Conservation (phyloP, 225 moss, liverwort and hornwort species). For the Straminergon stramineum region DNA sequence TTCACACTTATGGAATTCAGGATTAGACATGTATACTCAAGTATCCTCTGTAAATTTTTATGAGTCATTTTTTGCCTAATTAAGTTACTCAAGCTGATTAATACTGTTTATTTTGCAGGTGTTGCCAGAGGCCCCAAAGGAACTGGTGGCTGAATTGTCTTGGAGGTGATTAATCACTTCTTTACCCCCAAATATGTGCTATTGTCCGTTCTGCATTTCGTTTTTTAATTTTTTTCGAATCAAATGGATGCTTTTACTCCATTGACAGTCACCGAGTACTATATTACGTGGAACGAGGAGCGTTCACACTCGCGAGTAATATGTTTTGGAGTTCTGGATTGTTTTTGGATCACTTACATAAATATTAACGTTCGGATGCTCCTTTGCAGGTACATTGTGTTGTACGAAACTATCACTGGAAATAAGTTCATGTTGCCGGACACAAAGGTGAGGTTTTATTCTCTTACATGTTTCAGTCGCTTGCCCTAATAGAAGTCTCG, state of each 20-base stretch:
- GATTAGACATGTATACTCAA: background rate
- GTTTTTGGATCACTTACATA: background rate
- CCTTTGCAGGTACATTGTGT: slow-evolving; percentile 38
- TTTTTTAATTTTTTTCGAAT: background rate
- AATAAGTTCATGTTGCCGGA: slow-evolving; percentile 29
- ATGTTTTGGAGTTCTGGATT: background rate
- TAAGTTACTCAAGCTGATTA: background rate
- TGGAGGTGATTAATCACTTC: slow-evolving; percentile 30
- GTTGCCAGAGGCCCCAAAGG: slow-evolving; percentile 53
- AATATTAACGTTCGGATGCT: background rate
- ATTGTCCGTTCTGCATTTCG: background rate
- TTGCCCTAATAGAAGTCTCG: background rate
- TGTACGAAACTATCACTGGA: slow-evolving; percentile 56
- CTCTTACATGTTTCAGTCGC: background rate
- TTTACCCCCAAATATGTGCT: background rate
- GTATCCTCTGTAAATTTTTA: background rate
- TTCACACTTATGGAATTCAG: background rate
- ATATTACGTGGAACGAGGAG: background rate
- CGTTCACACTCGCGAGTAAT: background rate
- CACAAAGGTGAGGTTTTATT: slow-evolving; percentile 12
- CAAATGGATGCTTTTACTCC: background rate
- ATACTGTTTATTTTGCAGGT: slow-evolving; percentile 10
- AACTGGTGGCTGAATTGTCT: slow-evolving; percentile 53
- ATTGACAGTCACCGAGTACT: background rate
- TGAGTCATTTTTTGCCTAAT: background rate